These are phyloP conservation scores for Leucosporidium creatinivorum DNA, from an alignment of 768 basidiomycete genomes.

Conservation along the genomic window DNA sequence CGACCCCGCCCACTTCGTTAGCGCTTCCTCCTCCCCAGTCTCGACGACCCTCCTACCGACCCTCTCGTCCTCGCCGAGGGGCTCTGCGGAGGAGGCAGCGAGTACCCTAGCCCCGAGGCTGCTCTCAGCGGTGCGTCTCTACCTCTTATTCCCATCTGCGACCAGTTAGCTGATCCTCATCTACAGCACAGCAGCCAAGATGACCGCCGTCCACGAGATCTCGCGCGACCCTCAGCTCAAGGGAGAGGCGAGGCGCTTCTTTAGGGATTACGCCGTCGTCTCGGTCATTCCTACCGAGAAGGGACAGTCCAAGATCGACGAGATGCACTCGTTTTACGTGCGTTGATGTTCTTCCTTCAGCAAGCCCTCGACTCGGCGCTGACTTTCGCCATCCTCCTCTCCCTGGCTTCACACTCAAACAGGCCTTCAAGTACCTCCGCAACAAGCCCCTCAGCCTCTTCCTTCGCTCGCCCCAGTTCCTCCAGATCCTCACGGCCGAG, in stretches of 20 bases:
- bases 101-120: slow-evolving; percentile 5
- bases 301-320: slow-evolving; percentile 53
- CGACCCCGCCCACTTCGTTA: too few species aligned
- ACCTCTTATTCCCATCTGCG: too few species aligned
- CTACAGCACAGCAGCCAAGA: slow-evolving; percentile 42
- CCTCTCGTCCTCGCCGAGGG: slow-evolving; percentile 79
- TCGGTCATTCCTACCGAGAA: slow-evolving; percentile 80
- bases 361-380: not conserved
- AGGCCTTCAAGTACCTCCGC: slow-evolving; percentile 93
- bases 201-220: slow-evolving; percentile 81
- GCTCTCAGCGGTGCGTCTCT: slow-evolving; percentile 15
- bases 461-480: slow-evolving; percentile 56
- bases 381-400: slow-evolving; percentile 36
- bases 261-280: slow-evolving; percentile 66
- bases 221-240: slow-evolving; percentile 86
- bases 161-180: too few species aligned
- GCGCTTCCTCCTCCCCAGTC: too few species aligned
- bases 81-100: slow-evolving; percentile 46
- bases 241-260: slow-evolving; percentile 64
- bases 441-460: slow-evolving; percentile 61
- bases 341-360: slow-evolving; percentile 19
- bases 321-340: slow-evolving; percentile 48
- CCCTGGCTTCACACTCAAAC: not conserved
- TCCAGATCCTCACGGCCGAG: slow-evolving; percentile 86
- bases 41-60: slow-evolving; percentile 71